Evolutionary conservation across 257 asterid species (phyloP).

Genomic region (Fraxinus cuspidata): DNA sequence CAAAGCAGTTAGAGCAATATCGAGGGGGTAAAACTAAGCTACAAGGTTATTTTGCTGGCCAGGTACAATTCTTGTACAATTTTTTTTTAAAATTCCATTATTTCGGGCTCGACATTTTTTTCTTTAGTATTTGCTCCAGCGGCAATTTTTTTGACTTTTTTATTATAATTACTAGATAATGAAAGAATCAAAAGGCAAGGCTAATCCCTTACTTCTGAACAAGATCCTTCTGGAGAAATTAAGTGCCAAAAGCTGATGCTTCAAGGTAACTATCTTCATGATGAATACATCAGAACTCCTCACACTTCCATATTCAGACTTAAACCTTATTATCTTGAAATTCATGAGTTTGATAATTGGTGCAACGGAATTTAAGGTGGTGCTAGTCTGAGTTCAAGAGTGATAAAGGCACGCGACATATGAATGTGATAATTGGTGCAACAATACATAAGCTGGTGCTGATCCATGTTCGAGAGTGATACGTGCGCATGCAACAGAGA

Average conservation of each 20-base stretch:
- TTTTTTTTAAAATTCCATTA: slow-evolving; percentile 9
- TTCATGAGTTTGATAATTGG: neutral
- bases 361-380: neutral
- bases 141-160: slow-evolving; percentile 13
- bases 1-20: slow-evolving; percentile 84
- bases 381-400: neutral
- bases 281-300: neutral
- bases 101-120: slow-evolving; percentile 1
- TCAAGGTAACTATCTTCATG: neutral
- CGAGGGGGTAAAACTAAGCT: slow-evolving; percentile 89
- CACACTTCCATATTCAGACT: neutral
- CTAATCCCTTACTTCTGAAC: slow-evolving; percentile 88
- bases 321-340: neutral
- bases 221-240: slow-evolving; percentile 72
- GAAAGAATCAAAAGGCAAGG: slow-evolving; percentile 95
- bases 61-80: slow-evolving; percentile 47
- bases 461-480: neutral
- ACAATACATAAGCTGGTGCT: neutral
- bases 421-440: neutral
- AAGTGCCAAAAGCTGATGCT: slow-evolving; percentile 54
- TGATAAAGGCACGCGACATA: neutral
- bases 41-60: slow-evolving; percentile 97
- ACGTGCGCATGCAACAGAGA: neutral
- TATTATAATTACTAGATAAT: slow-evolving; percentile 50
- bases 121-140: neutral